Conservation (phyloP, 352 stramenopile genomes). For the Phytophthora pistaciae region DNA sequence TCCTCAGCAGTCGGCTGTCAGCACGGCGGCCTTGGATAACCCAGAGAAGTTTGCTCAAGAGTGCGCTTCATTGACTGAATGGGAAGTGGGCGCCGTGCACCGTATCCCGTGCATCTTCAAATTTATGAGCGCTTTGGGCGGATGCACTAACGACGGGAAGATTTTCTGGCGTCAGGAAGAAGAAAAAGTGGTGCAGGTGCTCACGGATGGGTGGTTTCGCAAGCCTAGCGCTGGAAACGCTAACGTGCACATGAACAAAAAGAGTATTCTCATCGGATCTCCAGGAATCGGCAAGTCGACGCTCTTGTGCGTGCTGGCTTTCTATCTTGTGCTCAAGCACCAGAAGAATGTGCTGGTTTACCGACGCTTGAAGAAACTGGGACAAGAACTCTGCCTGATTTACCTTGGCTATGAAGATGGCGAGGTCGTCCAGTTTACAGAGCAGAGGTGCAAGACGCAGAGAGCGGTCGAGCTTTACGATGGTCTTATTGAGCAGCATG, state of each 20-base stretch:
- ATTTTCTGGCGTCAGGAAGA: too few species aligned
- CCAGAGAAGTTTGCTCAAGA: too few species aligned
- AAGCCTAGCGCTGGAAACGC: neutral
- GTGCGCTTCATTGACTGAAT: too few species aligned
- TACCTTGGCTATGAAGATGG: slow-evolving; percentile 18
- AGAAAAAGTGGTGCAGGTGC: too few species aligned
- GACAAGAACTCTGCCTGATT: slow-evolving; percentile 13
- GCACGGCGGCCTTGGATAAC: too few species aligned
- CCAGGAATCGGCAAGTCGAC: slow-evolving; percentile 41
- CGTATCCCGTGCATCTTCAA: too few species aligned
- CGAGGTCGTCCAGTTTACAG: slow-evolving; percentile 19
- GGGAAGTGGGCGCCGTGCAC: too few species aligned
- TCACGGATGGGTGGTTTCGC: too few species aligned
- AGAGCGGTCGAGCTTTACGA: slow-evolving; percentile 1
- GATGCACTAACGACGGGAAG: too few species aligned
- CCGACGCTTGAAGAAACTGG: slow-evolving; percentile 19
- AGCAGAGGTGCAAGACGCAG: neutral
- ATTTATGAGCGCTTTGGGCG: too few species aligned
- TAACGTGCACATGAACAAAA: slow-evolving; percentile 25
- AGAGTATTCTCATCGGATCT: slow-evolving; percentile 34
- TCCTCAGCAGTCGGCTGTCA: neutral
- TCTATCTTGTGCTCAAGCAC: slow-evolving; percentile 38
- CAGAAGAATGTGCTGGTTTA: slow-evolving; percentile 49
- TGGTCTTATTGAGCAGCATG: neutral
- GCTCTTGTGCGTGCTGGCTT: slow-evolving; percentile 39